phyloP scores from a whole-genome alignment of 2,329 filamentous ascomycete genomes.

The Pseudogymnoascus destructans region DNA sequence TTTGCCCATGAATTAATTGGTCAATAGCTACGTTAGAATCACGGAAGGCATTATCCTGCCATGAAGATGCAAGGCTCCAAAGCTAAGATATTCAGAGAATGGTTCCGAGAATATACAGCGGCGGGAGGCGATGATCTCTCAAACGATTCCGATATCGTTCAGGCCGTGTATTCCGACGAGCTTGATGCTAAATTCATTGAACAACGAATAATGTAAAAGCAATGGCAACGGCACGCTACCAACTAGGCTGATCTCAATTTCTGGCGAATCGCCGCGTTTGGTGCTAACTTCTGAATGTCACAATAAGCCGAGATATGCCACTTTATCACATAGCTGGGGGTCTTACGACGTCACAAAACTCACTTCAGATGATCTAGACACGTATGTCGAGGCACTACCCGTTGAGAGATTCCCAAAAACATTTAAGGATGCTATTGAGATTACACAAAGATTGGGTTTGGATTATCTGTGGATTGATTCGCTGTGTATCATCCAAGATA shows the following conservation, averaged over 20 bases:
- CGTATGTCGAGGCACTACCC: slow-evolving; percentile 10
- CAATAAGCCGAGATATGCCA: slow-evolving; percentile 9
- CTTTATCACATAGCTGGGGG: slow-evolving; percentile 16
- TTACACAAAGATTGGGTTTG: slow-evolving; percentile 15
- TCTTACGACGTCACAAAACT: neutral
- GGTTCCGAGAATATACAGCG: slow-evolving; percentile 11
- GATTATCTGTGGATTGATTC: slow-evolving; percentile 23
- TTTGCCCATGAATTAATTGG: neutral
- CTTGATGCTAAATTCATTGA: slow-evolving; percentile 11
- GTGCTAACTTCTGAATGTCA: slow-evolving; percentile 6
- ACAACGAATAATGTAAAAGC: slow-evolving; percentile 11
- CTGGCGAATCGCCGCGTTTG: slow-evolving; percentile 10
- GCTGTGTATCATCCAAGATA: slow-evolving; percentile 21
- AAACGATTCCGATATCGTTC: slow-evolving; percentile 1
- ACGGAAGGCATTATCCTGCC: neutral
- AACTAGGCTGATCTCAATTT: slow-evolving; percentile 12
- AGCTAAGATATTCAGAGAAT: slow-evolving; percentile 10
- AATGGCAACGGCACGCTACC: neutral
- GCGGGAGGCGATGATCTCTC: slow-evolving; percentile 1
- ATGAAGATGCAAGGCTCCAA: neutral
- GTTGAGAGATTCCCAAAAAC: slow-evolving; percentile 16
- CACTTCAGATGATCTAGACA: neutral
- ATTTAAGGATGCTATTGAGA: slow-evolving; percentile 20
- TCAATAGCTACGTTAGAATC: too few relatives aligned
- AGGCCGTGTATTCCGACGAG: slow-evolving; percentile 9